phyloP scores from a whole-genome alignment of 139 green algal genomes.

The Micractinium sp. region DNA sequence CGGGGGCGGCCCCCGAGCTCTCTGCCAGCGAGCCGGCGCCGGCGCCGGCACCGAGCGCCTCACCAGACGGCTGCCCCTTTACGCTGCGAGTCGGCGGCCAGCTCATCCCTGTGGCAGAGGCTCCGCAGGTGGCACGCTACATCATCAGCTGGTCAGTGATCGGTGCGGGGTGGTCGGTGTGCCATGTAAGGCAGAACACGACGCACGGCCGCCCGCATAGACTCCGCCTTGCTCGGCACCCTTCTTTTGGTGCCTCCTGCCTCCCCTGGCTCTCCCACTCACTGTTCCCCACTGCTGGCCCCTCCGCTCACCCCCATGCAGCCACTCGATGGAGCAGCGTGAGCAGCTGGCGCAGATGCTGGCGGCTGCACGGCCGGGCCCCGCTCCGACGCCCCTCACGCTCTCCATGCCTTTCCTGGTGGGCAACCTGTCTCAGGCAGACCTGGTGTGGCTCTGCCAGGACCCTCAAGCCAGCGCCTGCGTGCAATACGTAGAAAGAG shows the following conservation, averaged over 20 bases:
- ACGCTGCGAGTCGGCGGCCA: conserved; percentile 9
- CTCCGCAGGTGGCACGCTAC: conserved; percentile 3
- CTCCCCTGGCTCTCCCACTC: neutral
- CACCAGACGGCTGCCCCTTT: neutral
- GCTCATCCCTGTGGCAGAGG: neutral
- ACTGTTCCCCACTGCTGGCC: neutral
- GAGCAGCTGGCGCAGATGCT: neutral
- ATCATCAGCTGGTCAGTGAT: neutral
- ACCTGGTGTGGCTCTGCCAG: conserved; percentile 14
- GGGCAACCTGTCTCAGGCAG: neutral
- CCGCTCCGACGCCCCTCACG: neutral
- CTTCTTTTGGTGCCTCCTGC: neutral
- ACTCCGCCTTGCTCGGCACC: too few species aligned
- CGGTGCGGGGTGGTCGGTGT: neutral
- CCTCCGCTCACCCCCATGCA: neutral
- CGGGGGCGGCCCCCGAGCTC: neutral
- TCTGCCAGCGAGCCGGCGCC: neutral
- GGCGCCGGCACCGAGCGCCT: neutral
- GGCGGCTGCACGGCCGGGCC: neutral
- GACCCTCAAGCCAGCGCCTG: neutral
- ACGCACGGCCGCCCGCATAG: too few species aligned
- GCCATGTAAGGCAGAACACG: neutral
- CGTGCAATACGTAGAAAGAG: neutral
- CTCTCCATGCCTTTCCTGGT: conserved; percentile 14
- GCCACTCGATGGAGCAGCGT: neutral